Base-by-base conservation (phyloP, 106 monocot species). In the Vanilla planifolia region DNA sequence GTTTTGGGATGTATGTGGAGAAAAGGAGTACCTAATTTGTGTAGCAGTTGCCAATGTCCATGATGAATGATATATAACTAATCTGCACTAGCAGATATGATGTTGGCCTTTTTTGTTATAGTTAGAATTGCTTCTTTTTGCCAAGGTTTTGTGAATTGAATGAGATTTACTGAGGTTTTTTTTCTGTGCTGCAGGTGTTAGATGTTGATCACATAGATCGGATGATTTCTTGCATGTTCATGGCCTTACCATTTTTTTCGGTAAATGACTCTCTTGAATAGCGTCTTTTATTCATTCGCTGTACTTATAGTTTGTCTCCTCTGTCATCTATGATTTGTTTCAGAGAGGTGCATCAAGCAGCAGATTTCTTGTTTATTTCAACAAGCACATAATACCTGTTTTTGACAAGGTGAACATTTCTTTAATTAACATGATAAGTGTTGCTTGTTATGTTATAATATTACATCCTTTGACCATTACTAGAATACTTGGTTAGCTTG, bases 121-220 rank as follows among this genome's bases (percentile, higher is more conserved):
- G n/a, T n/a, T n/a, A n/a, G n/a, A n/a, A n/a, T n/a, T n/a, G n/a
- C n/a, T n/a, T n/a, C 22, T 29, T 53, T 3, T 32, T 46, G 15
- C 13, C 32, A 4, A 32, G 15, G 53, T 53, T 53, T 53, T 53
- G 25, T 28, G 53, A 5, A 30, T 16, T 9, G 53, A 53, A 32
- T 26, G 16, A 4, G 48, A 30, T 2, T 53, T 53, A 53, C 22
- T 10, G 2, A 17, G 28, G 32, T 55, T 28, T 17, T 14, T n/a
- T 21, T 64, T 65, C 36, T 22, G 53, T 69, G 15, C 41, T 85
- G 29, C 84, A 98, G 98, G 92, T 98, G 24, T 53, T 59, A 23
- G 98, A 98, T 80, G 28, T 88, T 35, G 98, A 98, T 68, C 98
- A 98, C 48, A 92, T 98, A 24, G 92, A 98, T 63, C 71, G 98